Conservation (phyloP, 2,329 filamentous ascomycete genomes). For the Cladosporium sp. region DNA sequence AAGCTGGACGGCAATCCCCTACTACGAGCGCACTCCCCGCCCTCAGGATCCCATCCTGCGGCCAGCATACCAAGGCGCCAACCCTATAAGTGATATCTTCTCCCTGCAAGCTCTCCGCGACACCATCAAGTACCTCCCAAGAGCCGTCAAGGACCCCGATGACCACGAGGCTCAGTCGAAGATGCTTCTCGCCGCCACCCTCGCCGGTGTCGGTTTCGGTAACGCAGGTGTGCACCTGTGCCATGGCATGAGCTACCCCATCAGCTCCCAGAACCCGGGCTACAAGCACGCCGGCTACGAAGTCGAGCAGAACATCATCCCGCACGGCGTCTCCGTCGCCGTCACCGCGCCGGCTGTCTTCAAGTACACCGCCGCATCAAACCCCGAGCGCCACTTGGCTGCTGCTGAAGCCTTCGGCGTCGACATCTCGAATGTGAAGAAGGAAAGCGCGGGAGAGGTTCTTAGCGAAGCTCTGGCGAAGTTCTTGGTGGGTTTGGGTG, state of each 20-base stretch:
- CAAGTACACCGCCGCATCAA: constrained; percentile 85
- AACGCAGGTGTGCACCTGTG: constrained; percentile 94
- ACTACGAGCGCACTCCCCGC: constrained; percentile 77
- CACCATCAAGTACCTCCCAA: constrained; percentile 89
- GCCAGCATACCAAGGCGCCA: constrained; percentile 94
- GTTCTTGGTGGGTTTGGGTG: constrained; percentile 81
- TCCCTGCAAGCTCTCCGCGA: constrained; percentile 78
- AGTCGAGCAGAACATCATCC: constrained; percentile 76
- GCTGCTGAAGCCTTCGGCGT: constrained; percentile 91
- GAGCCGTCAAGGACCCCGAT: constrained; percentile 82
- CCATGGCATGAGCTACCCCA: constrained; percentile 95
- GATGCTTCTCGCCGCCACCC: constrained; percentile 91
- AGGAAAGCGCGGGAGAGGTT: constrained; percentile 85
- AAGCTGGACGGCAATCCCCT: constrained; percentile 97
- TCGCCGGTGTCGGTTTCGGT: constrained; percentile 94
- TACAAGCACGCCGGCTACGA: constrained; percentile 89
- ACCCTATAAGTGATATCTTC: constrained; percentile 97
- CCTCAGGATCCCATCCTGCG: constrained; percentile 87
- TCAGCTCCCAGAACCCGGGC: constrained; percentile 89
- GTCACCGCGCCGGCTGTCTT: constrained; percentile 94
- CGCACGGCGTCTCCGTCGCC: constrained; percentile 92
- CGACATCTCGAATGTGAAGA: constrained; percentile 83
- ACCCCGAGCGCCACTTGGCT: constrained; percentile 85
- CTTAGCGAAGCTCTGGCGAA: constrained; percentile 77
- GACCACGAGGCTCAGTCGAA: constrained; percentile 90